phyloP scores from a whole-genome alignment of 805 yeast species.

The Candida nitratophila region DNA sequence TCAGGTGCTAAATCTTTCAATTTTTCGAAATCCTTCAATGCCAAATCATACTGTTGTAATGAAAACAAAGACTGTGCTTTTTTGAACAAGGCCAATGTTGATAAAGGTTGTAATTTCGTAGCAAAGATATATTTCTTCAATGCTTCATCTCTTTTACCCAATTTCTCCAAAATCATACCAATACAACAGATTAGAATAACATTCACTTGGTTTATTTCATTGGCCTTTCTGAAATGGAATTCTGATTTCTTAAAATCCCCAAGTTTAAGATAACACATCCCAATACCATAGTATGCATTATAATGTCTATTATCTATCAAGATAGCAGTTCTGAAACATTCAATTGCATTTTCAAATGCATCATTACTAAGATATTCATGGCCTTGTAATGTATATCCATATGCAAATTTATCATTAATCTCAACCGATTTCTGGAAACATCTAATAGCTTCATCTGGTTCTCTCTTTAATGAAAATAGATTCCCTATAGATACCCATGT shows the following conservation, averaged over 20 bases:
- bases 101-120: conserved; percentile 72
- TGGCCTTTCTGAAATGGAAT: conserved; percentile 80
- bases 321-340: conserved; percentile 73
- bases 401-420: conserved; percentile 56
- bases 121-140: conserved; percentile 79
- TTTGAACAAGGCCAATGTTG: conserved; percentile 82
- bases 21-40: conserved; percentile 67
- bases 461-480: conserved; percentile 72
- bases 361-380: conserved; percentile 87
- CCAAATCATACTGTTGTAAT: conserved; percentile 63
- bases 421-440: conserved; percentile 78
- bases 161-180: conserved; percentile 85
- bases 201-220: conserved; percentile 83
- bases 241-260: conserved; percentile 84
- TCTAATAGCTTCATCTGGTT: conserved; percentile 82
- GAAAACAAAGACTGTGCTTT: conserved; percentile 76
- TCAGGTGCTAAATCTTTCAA: conserved; percentile 80
- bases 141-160: conserved; percentile 64
- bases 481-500: conserved; percentile 94
- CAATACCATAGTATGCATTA: conserved; percentile 93
- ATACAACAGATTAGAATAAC: conserved; percentile 86
- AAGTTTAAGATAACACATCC: conserved; percentile 82
- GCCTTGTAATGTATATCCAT: conserved; percentile 89
- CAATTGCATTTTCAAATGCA: conserved; percentile 83
- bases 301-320: conserved; percentile 76